Evolutionary conservation across 192 early-diverging fungal species (phyloP), one percentile per base, ranked within the genome.

Genomic region (Backusella australiensis): DNA sequence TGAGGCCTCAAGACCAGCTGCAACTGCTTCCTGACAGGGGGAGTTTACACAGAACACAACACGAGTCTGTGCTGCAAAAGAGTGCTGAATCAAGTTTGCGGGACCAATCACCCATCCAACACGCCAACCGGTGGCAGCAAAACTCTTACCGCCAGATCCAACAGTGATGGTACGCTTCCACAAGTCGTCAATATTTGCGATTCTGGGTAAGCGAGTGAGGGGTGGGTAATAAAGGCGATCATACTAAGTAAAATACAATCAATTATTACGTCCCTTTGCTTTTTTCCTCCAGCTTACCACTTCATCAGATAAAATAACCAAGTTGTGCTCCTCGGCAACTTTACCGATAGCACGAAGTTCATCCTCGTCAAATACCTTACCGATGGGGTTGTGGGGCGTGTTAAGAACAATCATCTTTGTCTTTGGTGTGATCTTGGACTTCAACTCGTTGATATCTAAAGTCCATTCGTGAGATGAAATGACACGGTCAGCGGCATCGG

Each of bases 81-180:
- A 85, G 15, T 93, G 84, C 41, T 92, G 85, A 35, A 94, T 89
- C 46, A 98, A 74, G 19, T 89, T 83, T 19, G 84, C 86, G 26
- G 93, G 92, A 34, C 93, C 96, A 35, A 97, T 87, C 41, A 90
- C 85, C 97, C 97, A 98, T 46, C 97, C 97, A 46, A 98, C 87
- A 74, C 96, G 96, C 97, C 97, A 98, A 36, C 97, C 97, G 8
- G 97, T 98, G 17, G 95, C 92, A 38, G 95, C 97, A 84, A 97
- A 95, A 84, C 94, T 93, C 83, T 98, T 98, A 63, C 97, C 97
- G 14, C 93, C 92, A 46, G 92, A 94, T 12, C 96, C 95, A 29
- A 97, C 90, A n/a, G 96, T 96, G 56, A 98, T 90, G 5, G 97
- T 97, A 63, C 96, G 90, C 75, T 96, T 90, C 93, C 93, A 97